These are phyloP conservation scores for Ceratobasidium theobromae DNA, from an alignment of 1,284 basidiomycete genomes.

Conservation along the genomic window DNA sequence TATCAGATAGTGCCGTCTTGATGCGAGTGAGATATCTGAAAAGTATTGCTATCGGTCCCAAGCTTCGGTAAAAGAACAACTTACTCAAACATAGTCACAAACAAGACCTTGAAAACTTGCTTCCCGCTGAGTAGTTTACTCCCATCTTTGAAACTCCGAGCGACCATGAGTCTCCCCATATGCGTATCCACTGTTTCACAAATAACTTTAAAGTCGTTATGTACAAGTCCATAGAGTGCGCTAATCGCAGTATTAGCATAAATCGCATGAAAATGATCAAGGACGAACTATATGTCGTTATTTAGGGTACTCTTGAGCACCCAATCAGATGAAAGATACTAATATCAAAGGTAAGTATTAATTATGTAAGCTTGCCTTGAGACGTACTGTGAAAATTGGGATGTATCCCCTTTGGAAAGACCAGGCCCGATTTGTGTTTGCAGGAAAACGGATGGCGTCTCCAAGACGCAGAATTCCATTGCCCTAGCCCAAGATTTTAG, in stretches of 20 bases:
- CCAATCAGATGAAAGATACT: conserved; percentile 65
- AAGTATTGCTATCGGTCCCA: too few species aligned
- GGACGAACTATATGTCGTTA: conserved; percentile 56
- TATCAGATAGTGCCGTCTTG: conserved; percentile 54
- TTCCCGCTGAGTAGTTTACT: conserved; percentile 43
- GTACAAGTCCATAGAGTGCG: conserved; percentile 54
- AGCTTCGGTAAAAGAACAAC: too few species aligned
- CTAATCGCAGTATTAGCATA: conserved; percentile 43
- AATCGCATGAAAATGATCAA: not conserved
- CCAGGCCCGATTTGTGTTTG: conserved; percentile 44
- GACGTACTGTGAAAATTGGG: conserved; percentile 56
- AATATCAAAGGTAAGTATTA: not conserved
- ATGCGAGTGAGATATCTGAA: conserved; percentile 63
- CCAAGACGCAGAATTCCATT: conserved; percentile 55
- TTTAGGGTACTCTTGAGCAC: conserved; percentile 61
- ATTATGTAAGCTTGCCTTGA: not conserved
- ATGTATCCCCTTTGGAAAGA: conserved; percentile 64
- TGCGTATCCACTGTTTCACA: conserved; percentile 48
- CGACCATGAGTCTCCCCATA: conserved; percentile 48
- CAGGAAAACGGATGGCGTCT: conserved; percentile 48
- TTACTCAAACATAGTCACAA: conserved; percentile 57
- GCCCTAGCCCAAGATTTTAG: conserved; percentile 45
- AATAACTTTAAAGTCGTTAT: conserved; percentile 55
- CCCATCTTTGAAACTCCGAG: conserved; percentile 49
- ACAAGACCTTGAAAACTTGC: conserved; percentile 53